A percentile compares a stretch with the other conserved stretches of the same genome.
These are phyloP conservation scores for Trichoderma virens DNA, from an alignment of 495 filamentous ascomycete species.

Conservation along the genomic window DNA sequence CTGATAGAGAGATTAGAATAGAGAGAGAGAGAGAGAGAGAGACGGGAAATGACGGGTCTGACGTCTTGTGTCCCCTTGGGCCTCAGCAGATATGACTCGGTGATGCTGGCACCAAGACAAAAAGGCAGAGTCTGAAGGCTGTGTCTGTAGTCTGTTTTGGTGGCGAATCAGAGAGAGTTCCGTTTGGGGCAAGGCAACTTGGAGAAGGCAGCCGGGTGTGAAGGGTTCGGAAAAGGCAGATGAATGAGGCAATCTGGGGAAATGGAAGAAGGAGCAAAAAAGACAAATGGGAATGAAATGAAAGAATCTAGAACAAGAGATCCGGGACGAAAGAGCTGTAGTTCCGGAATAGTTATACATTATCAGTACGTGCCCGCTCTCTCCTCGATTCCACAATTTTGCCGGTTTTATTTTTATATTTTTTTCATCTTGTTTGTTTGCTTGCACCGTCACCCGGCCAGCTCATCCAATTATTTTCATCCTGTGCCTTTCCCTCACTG, in stretches of 20 bases:
- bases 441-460: background rate
- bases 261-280: background rate
- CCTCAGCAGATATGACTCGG: background rate
- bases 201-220: background rate
- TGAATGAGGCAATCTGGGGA: background rate
- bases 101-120: background rate
- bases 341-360: slow-evolving; percentile 4
- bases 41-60: slow-evolving; percentile 1
- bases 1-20: no score
- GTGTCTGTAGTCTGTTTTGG: background rate
- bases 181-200: background rate
- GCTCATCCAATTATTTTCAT: slow-evolving; percentile 3
- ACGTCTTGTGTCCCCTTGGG: slow-evolving; percentile 4
- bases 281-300: background rate
- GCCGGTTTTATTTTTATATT: background rate
- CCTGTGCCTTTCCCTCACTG: background rate
- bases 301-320: background rate
- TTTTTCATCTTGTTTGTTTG: slow-evolving; percentile 8
- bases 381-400: background rate
- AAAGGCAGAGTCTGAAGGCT: background rate
- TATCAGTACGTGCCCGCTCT: background rate
- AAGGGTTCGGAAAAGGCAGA: background rate
- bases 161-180: background rate
- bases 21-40: background rate
- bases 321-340: background rate